phyloP scores from a whole-genome alignment of 257 asterid species.

The Forsythia suspensa region DNA sequence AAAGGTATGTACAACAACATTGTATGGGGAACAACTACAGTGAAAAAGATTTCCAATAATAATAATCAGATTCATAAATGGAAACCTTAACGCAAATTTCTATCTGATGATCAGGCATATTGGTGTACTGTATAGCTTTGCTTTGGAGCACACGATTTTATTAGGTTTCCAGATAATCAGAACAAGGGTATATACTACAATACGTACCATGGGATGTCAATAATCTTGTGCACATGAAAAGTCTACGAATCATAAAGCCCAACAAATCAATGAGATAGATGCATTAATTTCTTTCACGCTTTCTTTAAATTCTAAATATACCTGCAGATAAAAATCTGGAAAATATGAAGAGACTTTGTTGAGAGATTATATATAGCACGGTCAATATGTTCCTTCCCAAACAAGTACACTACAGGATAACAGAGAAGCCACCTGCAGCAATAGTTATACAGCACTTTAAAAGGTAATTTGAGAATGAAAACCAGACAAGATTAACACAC shows the following conservation, averaged over 20 bases:
- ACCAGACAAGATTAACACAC: neutral
- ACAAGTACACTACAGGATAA: slow-evolving; percentile 74
- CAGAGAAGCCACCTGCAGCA: slow-evolving; percentile 81
- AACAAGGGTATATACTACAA: neutral
- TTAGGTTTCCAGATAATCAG: neutral
- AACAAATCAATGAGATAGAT: neutral
- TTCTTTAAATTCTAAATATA: slow-evolving; percentile 21
- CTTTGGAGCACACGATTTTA: no score
- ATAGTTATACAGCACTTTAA: neutral
- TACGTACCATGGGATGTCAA: neutral
- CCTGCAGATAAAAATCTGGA: slow-evolving; percentile 67
- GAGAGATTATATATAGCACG: slow-evolving; percentile 73
- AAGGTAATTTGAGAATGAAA: neutral
- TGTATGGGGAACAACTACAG: no score
- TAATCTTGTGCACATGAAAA: slow-evolving; percentile 4
- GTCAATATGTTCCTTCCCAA: slow-evolving; percentile 60
- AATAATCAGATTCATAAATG: neutral
- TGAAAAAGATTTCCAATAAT: no score
- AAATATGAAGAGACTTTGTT: slow-evolving; percentile 66
- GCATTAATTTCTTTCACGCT: neutral
- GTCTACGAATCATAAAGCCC: neutral
- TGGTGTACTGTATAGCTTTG: neutral
- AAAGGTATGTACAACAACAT: no score
- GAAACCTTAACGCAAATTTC: neutral
- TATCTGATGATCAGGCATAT: neutral